Percentiles rank a stretch among this genome's conserved stretches.
Conservation (phyloP, 192 early-diverging fungal species). For the Gigaspora rosea region DNA sequence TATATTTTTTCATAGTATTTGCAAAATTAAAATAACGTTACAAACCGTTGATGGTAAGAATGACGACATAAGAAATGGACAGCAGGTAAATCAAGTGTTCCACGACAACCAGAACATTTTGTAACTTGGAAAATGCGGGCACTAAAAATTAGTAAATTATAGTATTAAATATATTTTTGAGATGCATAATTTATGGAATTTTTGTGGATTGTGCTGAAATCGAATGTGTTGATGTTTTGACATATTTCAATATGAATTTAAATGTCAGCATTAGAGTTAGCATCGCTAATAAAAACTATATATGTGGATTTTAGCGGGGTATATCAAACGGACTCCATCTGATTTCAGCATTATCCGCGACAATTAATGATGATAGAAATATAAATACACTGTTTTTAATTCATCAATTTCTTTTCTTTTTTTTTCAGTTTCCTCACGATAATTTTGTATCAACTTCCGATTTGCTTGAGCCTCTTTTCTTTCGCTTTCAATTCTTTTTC, state of each 20-base stretch:
- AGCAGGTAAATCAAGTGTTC: conserved; percentile 83
- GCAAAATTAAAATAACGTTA: conserved; percentile 6
- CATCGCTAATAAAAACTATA: too few species aligned
- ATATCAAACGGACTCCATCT: too few species aligned
- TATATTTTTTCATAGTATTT: conserved; percentile 36
- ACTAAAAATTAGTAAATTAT: conserved; percentile 31
- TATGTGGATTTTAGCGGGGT: too few species aligned
- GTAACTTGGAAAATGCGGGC: conserved; percentile 76
- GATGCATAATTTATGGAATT: neutral
- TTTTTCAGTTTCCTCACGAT: conserved; percentile 76
- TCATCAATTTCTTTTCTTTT: conserved; percentile 82
- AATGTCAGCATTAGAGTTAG: too few species aligned
- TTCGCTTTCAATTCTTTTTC: conserved; percentile 74
- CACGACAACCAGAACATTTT: conserved; percentile 71
- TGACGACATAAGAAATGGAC: conserved; percentile 96
- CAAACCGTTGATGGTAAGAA: conserved; percentile 88
- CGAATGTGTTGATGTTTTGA: too few species aligned
- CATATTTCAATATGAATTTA: too few species aligned
- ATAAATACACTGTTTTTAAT: conserved; percentile 61
- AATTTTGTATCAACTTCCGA: conserved; percentile 68
- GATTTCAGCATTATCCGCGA: too few species aligned
- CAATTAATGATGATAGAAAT: neutral
- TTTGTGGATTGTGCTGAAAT: too few species aligned
- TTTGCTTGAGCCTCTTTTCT: conserved; percentile 66
- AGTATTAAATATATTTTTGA: neutral